These are phyloP conservation scores for Xylaria telfairii DNA, from an alignment of 495 filamentous ascomycete species.

Conservation along the genomic window DNA sequence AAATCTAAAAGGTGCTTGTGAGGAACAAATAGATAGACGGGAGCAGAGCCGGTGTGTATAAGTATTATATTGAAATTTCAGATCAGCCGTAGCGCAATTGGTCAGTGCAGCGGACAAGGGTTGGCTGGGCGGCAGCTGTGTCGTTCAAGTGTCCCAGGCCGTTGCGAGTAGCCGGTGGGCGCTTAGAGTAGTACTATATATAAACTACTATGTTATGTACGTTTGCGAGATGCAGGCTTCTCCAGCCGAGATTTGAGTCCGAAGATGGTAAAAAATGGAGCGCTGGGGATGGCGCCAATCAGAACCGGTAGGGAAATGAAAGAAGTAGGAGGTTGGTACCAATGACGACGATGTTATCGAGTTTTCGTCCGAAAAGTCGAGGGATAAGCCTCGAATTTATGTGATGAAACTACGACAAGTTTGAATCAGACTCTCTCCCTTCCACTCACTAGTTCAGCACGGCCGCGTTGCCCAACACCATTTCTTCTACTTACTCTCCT, in stretches of 20 bases:
- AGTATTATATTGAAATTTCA: conserved; percentile 21
- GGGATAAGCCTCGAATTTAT: conserved; percentile 11
- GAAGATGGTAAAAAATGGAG: conserved; percentile 8
- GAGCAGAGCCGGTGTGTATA: conserved; percentile 10
- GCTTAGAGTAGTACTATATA: conserved; percentile 37
- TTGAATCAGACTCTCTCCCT: background rate
- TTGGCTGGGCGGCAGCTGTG: conserved; percentile 38
- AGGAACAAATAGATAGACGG: background rate
- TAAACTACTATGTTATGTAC: conserved; percentile 30
- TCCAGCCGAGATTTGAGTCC: conserved; percentile 39
- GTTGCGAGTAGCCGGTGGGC: conserved; percentile 34
- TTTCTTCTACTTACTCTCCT: background rate
- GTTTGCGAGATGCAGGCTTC: conserved; percentile 39
- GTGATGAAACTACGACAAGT: background rate
- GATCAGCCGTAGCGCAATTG: conserved; percentile 19
- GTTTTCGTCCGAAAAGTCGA: background rate
- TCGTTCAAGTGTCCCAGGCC: conserved; percentile 34
- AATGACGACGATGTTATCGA: conserved; percentile 21
- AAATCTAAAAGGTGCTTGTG: conserved; percentile 1
- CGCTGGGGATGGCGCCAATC: conserved; percentile 21
- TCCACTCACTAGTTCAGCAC: background rate
- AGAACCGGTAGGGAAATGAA: background rate
- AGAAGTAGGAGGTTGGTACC: conserved; percentile 10
- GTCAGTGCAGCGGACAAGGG: conserved; percentile 22
- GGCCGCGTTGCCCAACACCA: background rate